Percentiles rank a stretch among this genome's conserved stretches.
Evolutionary conservation across 345 rosid species (phyloP).

Genomic region (Chamaenerion angustifolium): DNA sequence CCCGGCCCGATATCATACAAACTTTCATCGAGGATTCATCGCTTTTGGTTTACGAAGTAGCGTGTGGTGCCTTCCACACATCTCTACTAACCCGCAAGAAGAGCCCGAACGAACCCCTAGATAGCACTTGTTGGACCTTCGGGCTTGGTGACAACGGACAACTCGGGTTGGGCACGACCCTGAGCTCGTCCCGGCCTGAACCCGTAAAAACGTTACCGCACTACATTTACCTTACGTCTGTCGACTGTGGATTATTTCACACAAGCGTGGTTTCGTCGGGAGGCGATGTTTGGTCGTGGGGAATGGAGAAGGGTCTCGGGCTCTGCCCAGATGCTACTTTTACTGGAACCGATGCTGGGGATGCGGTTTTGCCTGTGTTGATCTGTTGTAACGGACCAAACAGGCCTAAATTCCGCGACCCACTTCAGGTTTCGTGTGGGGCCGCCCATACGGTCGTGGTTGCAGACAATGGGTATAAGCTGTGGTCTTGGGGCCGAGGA

Average conservation of each 20-base stretch:
- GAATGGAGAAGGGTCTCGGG: conserved; percentile 86
- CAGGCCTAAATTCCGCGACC: conserved; percentile 39
- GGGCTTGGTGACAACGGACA: conserved; percentile 89
- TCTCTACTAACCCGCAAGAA: conserved; percentile 54
- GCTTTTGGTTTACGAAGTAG: conserved; percentile 52
- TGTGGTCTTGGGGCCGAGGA: conserved; percentile 97
- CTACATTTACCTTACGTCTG: conserved; percentile 35
- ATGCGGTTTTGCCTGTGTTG: conserved; percentile 45
- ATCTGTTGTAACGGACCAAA: conserved; percentile 17
- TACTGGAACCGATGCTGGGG: conserved; percentile 52
- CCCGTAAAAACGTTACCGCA: conserved; percentile 53
- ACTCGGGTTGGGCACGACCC: conserved; percentile 78
- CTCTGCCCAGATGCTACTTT: conserved; percentile 71
- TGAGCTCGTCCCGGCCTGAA: conserved; percentile 42
- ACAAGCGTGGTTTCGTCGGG: conserved; percentile 73
- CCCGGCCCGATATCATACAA: conserved; percentile 44
- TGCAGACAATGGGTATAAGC: conserved; percentile 51
- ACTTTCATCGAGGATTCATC: conserved; percentile 32
- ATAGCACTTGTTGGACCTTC: conserved; percentile 70
- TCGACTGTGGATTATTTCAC: conserved; percentile 86
- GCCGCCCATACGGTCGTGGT: conserved; percentile 86
- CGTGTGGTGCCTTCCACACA: conserved; percentile 86
- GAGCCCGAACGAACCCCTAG: conserved; percentile 29
- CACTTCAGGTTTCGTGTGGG: conserved; percentile 64
- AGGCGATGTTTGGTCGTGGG: conserved; percentile 91